Evolutionary conservation across 2,329 filamentous ascomycete species (phyloP), one percentile per base, ranked within the genome.

Genomic region (Chaetomium olivaceum): DNA sequence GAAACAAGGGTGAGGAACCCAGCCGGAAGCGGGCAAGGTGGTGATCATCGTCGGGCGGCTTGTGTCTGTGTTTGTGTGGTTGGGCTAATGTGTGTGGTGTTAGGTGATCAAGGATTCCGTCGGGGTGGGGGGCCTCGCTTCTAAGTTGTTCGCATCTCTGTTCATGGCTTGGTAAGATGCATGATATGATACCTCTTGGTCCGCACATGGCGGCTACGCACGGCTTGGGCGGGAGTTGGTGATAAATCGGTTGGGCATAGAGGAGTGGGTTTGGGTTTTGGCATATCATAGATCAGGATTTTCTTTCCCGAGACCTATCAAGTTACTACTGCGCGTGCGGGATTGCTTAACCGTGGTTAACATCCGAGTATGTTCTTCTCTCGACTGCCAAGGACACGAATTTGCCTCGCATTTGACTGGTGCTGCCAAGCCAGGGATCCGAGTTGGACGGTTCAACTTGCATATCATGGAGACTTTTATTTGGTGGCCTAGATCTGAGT

Each of bases 11-110:
- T 61, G 64, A 65, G 54, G 66, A 68, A 52, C 68, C 64, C 9
- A 64, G 58, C 14, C 65, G 56, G 48, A 70, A 70, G 63, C 57
- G 65, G 58, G 61, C 65, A 33, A 64, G 63, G 33, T 4, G 61
- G 48, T 66, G 62, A 61, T 29, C 3, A 61, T 29, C 3, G 54
- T 58, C 23, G 23, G 14, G 25, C 14, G 23, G 55, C 31, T 25
- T 8, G 21, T 23, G 50, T 8, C n/a, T 12, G 16, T 16, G 8
- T 54, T 29, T 64, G 55, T 64, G 50, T 60, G 54, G 57, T 65
- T 61, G 58, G 58, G 63, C 63, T 65, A 65, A 65, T 65, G 36
- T 63, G 36, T 54, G 48, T 59, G 61, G 14, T 48, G 36, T 33
- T 60, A 64, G 62, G 51, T 50, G 51, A 52, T 48, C 36, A n/a